Base-by-base conservation (phyloP, 2,329 filamentous ascomycete genomes). In the Fusarium clavum region DNA sequence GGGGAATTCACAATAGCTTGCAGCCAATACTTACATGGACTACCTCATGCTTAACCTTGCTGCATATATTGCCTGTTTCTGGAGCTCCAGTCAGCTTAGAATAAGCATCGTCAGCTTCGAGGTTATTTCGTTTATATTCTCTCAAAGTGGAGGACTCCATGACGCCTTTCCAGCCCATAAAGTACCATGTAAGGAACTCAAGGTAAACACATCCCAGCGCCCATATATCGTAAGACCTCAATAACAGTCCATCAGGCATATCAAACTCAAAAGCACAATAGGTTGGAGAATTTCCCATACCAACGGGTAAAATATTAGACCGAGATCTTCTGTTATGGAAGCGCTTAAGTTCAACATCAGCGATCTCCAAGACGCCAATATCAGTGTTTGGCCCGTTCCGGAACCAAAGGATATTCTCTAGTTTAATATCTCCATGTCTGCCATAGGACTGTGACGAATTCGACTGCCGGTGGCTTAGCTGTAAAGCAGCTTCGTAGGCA, bases 361-460 rank as follows among this genome's bases (percentile, higher is more conserved):
- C 54, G n/a, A 57, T 57, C 44, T 57, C 30, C 24, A 48, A 48
- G n/a, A 48, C 30, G 6, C 32, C 44, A 13, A 48, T 57, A 5
- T 57, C 32, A 29, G 54, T 48, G n/a, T 57, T 57, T 12, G 30
- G 44, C 12, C 43, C 44, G 24, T 57, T 57, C 6, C 24, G 8
- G n/a, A 57, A 57, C 54, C 44, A 57, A 22, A 57, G 54, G 8
- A 57, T 57, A 14, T 57, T 57, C 44, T 57, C 54, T 40, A n/a
- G 44, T 11, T 57, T 57, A 9, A 43, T 48, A 22, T 57, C 44
- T 5, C 44, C 44, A n/a, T 57, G 44, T 25, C 44, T 38, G 12
- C 44, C 32, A 18, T 48, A 57, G 12, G 43, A 38, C 8, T 48
- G 32, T 4, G 12, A 29, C 2, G 22, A 27, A 6, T 41, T 25